Evolutionary conservation across 441 rosid species (phyloP).

Genomic region (Breynia disticha): DNA sequence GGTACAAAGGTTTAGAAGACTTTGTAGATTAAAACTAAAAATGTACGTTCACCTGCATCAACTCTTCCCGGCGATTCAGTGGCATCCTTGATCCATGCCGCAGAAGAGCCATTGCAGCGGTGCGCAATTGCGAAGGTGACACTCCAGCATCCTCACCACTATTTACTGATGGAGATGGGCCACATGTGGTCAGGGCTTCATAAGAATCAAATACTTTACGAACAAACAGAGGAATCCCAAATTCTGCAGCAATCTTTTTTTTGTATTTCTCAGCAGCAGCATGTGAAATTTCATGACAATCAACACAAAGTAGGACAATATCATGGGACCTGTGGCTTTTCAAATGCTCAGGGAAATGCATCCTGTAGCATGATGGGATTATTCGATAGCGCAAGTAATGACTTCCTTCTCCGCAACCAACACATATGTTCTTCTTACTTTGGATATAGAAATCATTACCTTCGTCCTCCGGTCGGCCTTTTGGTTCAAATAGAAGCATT

Average conservation of each 20-base stretch:
- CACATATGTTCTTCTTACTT: slow-evolving; percentile 88
- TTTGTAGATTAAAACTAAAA: no score
- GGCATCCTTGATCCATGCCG: slow-evolving; percentile 88
- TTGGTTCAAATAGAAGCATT: slow-evolving; percentile 88
- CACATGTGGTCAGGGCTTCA: slow-evolving; percentile 28
- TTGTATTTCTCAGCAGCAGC: slow-evolving; percentile 94
- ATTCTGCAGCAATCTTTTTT: slow-evolving; percentile 59
- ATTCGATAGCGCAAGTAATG: slow-evolving; percentile 88
- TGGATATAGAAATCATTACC: slow-evolving; percentile 92
- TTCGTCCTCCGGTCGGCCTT: slow-evolving; percentile 97
- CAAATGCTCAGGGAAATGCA: slow-evolving; percentile 96
- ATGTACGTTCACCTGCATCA: slow-evolving; percentile 42
- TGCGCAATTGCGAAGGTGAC: slow-evolving; percentile 75
- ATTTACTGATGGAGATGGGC: slow-evolving; percentile 28
- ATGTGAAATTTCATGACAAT: slow-evolving; percentile 93
- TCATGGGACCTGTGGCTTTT: slow-evolving; percentile 99
- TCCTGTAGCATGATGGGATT: slow-evolving; percentile 92
- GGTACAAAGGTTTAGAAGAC: background rate
- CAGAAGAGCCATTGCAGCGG: slow-evolving; percentile 93
- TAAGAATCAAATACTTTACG: slow-evolving; percentile 54
- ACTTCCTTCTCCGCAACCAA: slow-evolving; percentile 88
- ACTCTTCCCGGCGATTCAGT: slow-evolving; percentile 54
- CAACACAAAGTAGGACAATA: slow-evolving; percentile 93
- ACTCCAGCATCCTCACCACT: slow-evolving; percentile 57
- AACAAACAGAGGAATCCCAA: slow-evolving; percentile 82